Base-by-base conservation (phyloP, 257 asterid species). In the Solanum sitiens region DNA sequence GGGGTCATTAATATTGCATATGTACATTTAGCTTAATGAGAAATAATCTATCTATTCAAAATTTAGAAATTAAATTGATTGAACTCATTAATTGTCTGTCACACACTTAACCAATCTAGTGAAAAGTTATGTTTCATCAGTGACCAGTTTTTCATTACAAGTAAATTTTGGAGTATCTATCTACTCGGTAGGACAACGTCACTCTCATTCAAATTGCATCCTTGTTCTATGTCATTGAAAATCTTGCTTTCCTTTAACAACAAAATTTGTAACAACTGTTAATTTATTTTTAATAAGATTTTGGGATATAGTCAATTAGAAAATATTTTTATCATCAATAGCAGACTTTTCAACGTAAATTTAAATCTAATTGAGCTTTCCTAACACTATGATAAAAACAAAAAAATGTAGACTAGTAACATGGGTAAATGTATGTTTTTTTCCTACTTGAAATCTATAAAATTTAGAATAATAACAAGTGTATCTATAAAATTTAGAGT, bases 61-160 rank as follows among this genome's bases (percentile, higher is more conserved):
- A 18, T 56, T 56, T 56, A 56, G n/a, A 56, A 56, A 88, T 50
- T 82, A 50, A 89, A 89, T 86, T 71, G 87, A 86, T 85, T 77
- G 53, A 65, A 63, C 79, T 71, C 72, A 70, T 87, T 90, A 61
- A 88, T 80, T 80, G 86, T 67, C 56, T 56, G 35, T 74, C 33
- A 42, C 18, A 59, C 84, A 77, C 80, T 68, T 25, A 53, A 23
- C 63, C 37, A 35, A 35, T 35, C 72, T 42, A 15, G 5, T 61
- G 53, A 63, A 44, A n/a, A 40, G 71, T 14, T 30, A 27, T 42
- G 89, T 83, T 86, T 91, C 88, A 50, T 39, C 45, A 37, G 23
- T 87, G 86, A 83, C 42, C 35, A 88, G 53, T 80, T 86, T 63
- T 75, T 61, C 82, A 45, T 40, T 79, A 27, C 67, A 79, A 45